Evolutionary conservation across 2,329 filamentous ascomycete genomes (phyloP).

Genomic region (Colletotrichum plurivorum): DNA sequence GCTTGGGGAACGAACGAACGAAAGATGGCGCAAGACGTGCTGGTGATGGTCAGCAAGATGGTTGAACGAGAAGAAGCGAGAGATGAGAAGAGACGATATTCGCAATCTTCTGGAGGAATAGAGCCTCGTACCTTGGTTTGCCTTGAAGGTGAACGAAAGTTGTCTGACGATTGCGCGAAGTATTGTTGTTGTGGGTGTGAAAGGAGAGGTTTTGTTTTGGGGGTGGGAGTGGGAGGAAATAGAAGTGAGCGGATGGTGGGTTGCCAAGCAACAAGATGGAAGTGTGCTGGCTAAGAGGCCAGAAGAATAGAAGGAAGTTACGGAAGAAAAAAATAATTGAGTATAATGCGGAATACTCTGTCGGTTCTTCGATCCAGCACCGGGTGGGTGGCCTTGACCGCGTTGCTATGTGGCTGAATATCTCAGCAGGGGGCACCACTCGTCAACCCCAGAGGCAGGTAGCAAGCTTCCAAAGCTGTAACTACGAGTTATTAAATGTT

Average conservation of each 20-base stretch:
- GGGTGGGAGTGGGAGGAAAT: not conserved
- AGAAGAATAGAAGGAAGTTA: not conserved
- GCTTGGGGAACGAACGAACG: constrained; percentile 12
- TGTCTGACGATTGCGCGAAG: constrained; percentile 5
- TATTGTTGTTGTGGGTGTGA: constrained; percentile 7
- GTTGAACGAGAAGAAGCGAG: not conserved
- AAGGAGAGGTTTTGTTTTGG: constrained; percentile 1
- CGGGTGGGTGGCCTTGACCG: too few species aligned
- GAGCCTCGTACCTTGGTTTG: constrained; percentile 12
- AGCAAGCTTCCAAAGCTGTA: too few species aligned
- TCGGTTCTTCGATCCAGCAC: not conserved
- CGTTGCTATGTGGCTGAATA: too few species aligned
- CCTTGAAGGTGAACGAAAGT: constrained; percentile 16
- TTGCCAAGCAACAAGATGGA: not conserved
- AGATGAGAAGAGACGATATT: not conserved
- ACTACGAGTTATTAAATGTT: too few species aligned
- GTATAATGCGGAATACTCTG: not conserved
- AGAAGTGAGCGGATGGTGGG: not conserved
- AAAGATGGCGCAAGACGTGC: constrained; percentile 21
- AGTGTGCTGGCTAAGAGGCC: not conserved
- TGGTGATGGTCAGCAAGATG: not conserved
- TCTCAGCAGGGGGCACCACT: not conserved
- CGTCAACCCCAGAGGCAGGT: too few species aligned
- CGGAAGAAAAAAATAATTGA: not conserved
- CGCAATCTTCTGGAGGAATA: not conserved